Base-by-base conservation (phyloP, 2,329 filamentous ascomycete species). In the Fusarium mexicanum region DNA sequence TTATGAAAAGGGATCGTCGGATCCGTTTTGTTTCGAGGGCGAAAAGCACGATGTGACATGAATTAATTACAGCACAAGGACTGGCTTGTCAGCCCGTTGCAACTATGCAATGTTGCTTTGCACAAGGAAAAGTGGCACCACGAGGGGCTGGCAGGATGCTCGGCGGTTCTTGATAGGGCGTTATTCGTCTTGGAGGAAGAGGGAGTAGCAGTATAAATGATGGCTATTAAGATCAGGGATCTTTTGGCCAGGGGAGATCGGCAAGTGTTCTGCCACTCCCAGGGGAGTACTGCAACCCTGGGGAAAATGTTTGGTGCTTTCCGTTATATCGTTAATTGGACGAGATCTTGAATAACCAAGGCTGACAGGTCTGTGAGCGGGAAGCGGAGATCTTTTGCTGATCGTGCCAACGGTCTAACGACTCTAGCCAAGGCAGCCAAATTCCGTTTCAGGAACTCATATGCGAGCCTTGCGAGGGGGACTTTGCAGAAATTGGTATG, bases 11-110 rank as follows among this genome's bases (percentile, higher is more conserved):
- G 66, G 72, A 73, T 69, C 57, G 55, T 64, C 64, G 67, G 67
- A 54, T 61, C 51, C 57, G 65, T 72, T 71, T 77, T 73, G 75
- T 76, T 77, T 77, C 75, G 66, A 72, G 50, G 53, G n/a, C 44
- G 35, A 67, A 33, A 38, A 31, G 46, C 57, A 55, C 75, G 65
- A 76, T 76, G 73, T 66, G 61, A 77, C 75, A 62, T 69, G 64
- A 74, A 73, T 75, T 65, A 69, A 73, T 75, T 65, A 72, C 72
- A 77, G 67, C 67, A 64, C 64, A 26, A 61, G 69, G 67, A 61
- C 67, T 54, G 54, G 64, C 54, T 59, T 53, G 63, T 65, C 53
- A 61, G 62, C 64, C 64, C 66, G 51, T 50, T 76, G 63, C 59
- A 61, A 72, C 73, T 66, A 71, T 69, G 64, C 62, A 76, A 76